A percentile compares a stretch with the other conserved stretches of the same genome.
phyloP scores from a whole-genome alignment of 108 stramenopile genomes.

The Schizochytrium sp. region DNA sequence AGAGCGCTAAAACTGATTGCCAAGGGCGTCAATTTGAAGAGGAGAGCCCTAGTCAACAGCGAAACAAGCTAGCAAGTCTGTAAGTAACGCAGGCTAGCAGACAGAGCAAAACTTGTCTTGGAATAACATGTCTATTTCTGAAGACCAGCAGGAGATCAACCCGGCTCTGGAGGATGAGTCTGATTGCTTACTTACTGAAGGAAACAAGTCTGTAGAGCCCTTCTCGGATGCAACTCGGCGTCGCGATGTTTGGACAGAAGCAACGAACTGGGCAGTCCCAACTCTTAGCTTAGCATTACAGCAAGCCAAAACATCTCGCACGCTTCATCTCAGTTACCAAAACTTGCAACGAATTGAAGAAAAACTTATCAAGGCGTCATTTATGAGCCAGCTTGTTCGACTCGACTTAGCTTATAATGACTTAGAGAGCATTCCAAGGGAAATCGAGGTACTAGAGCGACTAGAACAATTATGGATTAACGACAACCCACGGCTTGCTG shows the following conservation, averaged over 20 bases:
- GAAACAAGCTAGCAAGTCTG: too few species aligned
- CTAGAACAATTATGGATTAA: slow-evolving; percentile 51
- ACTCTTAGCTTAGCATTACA: not conserved
- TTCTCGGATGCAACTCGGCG: not conserved
- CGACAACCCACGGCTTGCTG: not conserved
- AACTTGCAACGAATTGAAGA: not conserved
- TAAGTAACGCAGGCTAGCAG: too few species aligned
- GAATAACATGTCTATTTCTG: not conserved
- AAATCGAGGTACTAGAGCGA: not conserved
- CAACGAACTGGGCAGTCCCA: slow-evolving; percentile 11
- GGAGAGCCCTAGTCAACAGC: too few species aligned
- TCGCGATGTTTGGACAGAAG: slow-evolving; percentile 19
- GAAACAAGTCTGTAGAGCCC: not conserved
- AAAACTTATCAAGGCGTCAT: not conserved
- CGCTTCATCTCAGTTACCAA: not conserved
- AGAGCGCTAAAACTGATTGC: too few species aligned
- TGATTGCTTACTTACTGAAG: not conserved
- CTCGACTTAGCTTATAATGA: slow-evolving; percentile 31
- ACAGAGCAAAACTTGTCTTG: not conserved
- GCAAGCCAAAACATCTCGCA: not conserved
- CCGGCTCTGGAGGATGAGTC: not conserved
- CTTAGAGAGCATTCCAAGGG: not conserved
- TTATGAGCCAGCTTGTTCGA: not conserved
- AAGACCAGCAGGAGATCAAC: not conserved
- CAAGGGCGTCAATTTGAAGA: too few species aligned